phyloP scores from a whole-genome alignment of 805 yeast genomes.

The Candida arabinofermentans region DNA sequence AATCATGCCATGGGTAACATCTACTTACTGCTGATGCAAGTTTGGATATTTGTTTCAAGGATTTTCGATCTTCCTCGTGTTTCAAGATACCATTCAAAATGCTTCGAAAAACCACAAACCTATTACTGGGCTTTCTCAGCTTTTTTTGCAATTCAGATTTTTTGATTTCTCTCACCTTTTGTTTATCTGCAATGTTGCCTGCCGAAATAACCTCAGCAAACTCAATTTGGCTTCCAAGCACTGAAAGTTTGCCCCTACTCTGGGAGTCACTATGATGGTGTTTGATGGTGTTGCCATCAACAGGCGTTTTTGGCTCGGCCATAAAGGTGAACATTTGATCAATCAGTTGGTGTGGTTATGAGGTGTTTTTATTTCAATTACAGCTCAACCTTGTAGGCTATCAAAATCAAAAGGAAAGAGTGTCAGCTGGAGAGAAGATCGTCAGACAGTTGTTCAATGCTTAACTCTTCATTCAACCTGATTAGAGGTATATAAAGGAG shows the following conservation, averaged over 20 bases:
- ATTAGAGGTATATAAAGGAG: too few species aligned
- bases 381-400: too few species aligned
- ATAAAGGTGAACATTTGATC: not conserved
- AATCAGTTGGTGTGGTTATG: too few species aligned
- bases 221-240: not conserved
- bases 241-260: not conserved
- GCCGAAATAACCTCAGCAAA: conserved; percentile 8
- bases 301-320: not conserved
- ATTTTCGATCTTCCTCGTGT: not conserved
- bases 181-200: not conserved
- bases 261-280: too few species aligned
- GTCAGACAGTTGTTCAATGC: too few species aligned
- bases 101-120: conserved; percentile 15
- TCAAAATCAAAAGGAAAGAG: too few species aligned
- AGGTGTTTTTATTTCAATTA: too few species aligned
- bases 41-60: conserved; percentile 9
- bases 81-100: conserved; percentile 10
- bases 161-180: conserved; percentile 4
- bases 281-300: not conserved
- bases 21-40: conserved; percentile 15
- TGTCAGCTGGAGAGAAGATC: too few species aligned
- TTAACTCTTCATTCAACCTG: too few species aligned
- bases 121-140: conserved; percentile 11
- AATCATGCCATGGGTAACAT: too few species aligned
- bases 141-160: conserved; percentile 3